Conservation (phyloP, 164 flowering plant species). For the Dillenia turbinata region DNA sequence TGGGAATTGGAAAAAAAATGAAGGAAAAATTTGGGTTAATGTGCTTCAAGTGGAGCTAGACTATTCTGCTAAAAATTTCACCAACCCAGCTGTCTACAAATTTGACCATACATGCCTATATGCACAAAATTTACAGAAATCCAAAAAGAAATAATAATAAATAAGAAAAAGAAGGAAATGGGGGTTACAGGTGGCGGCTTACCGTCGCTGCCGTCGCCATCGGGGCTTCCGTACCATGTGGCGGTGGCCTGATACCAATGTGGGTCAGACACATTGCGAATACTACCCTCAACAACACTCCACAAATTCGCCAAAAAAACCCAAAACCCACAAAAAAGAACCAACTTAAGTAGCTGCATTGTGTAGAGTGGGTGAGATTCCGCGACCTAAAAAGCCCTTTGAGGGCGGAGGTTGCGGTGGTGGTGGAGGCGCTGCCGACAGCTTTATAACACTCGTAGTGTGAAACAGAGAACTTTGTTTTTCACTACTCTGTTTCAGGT, state of each 20-base stretch:
- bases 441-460: neutral
- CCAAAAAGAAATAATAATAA: neutral
- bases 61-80: neutral
- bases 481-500: neutral
- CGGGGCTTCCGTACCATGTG: constrained; percentile 97
- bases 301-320: neutral
- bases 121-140: neutral
- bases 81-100: no score
- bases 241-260: constrained; percentile 89
- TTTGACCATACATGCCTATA: no score
- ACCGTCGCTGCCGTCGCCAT: constrained; percentile 96
- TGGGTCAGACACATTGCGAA: constrained; percentile 16
- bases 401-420: neutral
- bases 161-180: neutral
- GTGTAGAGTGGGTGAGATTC: constrained; percentile 9
- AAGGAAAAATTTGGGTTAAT: no score
- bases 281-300: neutral
- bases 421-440: constrained; percentile 16
- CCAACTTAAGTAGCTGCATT: constrained; percentile 25
- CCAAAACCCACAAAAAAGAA: neutral
- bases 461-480: neutral
- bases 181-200: constrained; percentile 1
- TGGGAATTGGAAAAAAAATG: no score
- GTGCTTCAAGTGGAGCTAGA: no score
- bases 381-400: constrained; percentile 5